Evolutionary conservation across 192 early-diverging fungal species (phyloP).

Genomic region (Podila horticola): DNA sequence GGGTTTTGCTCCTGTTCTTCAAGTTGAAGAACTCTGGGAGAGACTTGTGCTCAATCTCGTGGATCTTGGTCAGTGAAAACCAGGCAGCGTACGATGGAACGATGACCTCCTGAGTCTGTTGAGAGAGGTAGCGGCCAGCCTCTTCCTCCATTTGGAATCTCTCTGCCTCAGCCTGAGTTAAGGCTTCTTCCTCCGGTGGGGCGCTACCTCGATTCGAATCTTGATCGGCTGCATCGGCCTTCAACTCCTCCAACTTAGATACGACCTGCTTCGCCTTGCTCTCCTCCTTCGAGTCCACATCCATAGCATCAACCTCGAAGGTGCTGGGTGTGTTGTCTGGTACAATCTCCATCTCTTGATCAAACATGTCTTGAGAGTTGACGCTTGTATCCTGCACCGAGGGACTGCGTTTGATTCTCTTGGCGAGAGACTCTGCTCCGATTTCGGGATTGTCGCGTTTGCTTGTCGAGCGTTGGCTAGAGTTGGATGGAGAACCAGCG

Average conservation of each 20-base stretch:
- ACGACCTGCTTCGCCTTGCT: conserved; percentile 17
- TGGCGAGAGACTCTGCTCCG: conserved; percentile 22
- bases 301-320: conserved; percentile 30
- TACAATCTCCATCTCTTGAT: conserved; percentile 13
- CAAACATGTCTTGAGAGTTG: not conserved
- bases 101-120: conserved; percentile 77
- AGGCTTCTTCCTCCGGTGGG: conserved; percentile 18
- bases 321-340: conserved; percentile 26
- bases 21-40: conserved; percentile 97
- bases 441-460: conserved; percentile 41
- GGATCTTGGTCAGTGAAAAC: conserved; percentile 84
- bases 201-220: conserved; percentile 12
- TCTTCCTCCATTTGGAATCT: conserved; percentile 64
- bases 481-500: not conserved
- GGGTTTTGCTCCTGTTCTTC: conserved; percentile 93
- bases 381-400: conserved; percentile 12
- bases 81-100: conserved; percentile 94
- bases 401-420: conserved; percentile 43
- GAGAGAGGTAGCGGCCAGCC: conserved; percentile 70
- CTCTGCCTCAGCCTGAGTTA: conserved; percentile 29
- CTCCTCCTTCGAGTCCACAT: conserved; percentile 26
- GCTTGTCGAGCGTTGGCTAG: conserved; percentile 31
- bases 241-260: conserved; percentile 13
- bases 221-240: conserved; percentile 26
- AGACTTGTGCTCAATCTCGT: conserved; percentile 88